Evolutionary conservation across 352 stramenopile species (phyloP), one percentile per base, ranked within the genome.

Genomic region (Lagenidium giganteum): DNA sequence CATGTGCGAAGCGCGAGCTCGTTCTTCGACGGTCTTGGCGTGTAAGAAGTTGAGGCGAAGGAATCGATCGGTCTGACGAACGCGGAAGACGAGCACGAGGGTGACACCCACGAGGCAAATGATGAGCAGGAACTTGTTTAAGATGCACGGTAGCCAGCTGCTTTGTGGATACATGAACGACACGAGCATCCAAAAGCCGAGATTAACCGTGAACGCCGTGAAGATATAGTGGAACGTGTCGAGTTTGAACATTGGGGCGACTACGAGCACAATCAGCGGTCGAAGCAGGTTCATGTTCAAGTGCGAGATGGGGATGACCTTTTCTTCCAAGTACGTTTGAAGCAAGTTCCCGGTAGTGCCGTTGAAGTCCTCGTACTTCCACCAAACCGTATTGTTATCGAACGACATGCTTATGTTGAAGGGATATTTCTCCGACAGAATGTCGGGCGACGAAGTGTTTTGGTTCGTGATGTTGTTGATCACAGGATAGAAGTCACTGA

Each of bases 21-120:
- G 63, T 32, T 88, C 70, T 45, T 91, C 76, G 23, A 87, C 76
- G 0, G 70, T 83, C 30, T 79, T 77, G 0, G 76, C 73, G 18
- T 88, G 77, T 12, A 91, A 54, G 37, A 87, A 88, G 28, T 91
- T 88, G 24, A 87, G 36, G 2, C 79, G 68, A 22, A 91, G 31
- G 31, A 91, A 88, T 14, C 75, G 70, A 30, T 88, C 79, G 0
- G 67, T 88, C 51, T 91, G 75, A 3, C 79, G 73, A 6, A 84
- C 74, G 13, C 79, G 79, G 34, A 85, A 72, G 8, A 79, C 45
- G 31, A 85, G 64, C 13, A 88, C 57, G 32, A 67, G 59, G 5
- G 71, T 67, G 28, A 88, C 47, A 9, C 59, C 61, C 0, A 72
- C 57, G 20, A 86, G 70, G 9, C 62, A 70, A 36, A 84, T 84